Evolutionary conservation across 768 basidiomycete species (phyloP), one percentile per base, ranked within the genome.

Genomic region (Pulveroboletus sp.): DNA sequence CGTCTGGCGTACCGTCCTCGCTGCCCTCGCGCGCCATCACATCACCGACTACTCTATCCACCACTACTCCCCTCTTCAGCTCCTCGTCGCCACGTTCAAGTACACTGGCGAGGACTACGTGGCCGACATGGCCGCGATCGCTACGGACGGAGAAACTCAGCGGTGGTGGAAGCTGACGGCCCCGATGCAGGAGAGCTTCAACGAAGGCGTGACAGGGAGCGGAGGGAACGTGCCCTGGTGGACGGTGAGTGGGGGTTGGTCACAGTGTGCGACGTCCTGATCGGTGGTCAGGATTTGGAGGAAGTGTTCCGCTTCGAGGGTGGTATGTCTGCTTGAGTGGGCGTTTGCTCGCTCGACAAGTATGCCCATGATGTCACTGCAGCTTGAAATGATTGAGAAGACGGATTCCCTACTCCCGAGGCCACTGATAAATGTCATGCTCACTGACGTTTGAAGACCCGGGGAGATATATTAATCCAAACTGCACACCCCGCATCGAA

Each of bases 11-110:
- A 71, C 75, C 19, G 85, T 89, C 4, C 79, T 89, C 20, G 76
- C 74, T 22, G 76, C 85, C 8, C 72, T 88, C 20, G 71, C 76
- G 50, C 73, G 75, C 11, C 76, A 83, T 43, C 78, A 89, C 63
- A 77, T 89, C 49, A 68, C 71, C 31, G 86, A 91, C 68, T 91
- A 90, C 62, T 85, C 85, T 16, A 90, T 90, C 64, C 75, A 85
- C 58, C 77, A 86, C 60, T 79, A 82, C 57, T 76, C 80, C 16
- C 77, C 77, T 5, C 69, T 82, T 22, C 73, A 74, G 26, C 75
- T 91, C 35, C 76, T 91, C n/a, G 77, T 89, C 53, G 86, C 86
- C n/a, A 81, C 75, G 38, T 85, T 90, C 75, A 85, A 85, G 59
- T 89, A 89, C 58, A 79, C 73, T 0, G 89, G 87, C 0, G 50